Evolutionary conservation across 805 yeast genomes (phyloP).

Genomic region (Schizosaccharomyces pombe): DNA sequence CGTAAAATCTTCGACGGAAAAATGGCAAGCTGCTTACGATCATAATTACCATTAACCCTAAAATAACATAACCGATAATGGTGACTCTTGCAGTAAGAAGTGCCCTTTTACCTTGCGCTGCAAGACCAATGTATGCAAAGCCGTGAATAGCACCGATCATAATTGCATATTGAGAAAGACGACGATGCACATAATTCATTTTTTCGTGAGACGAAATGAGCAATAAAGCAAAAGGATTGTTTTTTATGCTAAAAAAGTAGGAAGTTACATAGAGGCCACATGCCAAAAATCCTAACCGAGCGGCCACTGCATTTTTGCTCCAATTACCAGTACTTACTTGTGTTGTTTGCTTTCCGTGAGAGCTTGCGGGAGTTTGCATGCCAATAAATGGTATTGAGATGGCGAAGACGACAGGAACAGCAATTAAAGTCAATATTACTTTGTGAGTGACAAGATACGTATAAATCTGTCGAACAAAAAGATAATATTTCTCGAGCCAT

Average conservation of each 20-base stretch:
- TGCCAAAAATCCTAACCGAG: not conserved
- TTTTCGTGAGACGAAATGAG: not conserved
- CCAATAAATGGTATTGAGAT: not conserved
- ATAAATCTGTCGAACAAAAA: not conserved
- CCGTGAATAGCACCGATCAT: not conserved
- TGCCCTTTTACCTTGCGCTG: not conserved
- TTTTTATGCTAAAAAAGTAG: not conserved
- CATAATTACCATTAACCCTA: not conserved
- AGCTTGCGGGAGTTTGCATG: not conserved
- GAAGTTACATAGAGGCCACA: not conserved
- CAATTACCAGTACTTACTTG: not conserved
- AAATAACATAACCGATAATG: not conserved
- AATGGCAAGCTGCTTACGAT: not conserved
- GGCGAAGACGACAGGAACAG: not conserved
- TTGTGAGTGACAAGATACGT: not conserved
- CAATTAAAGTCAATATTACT: not conserved
- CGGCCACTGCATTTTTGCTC: not conserved
- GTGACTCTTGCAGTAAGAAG: no score
- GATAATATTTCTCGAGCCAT: not conserved
- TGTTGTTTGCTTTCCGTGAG: no score
- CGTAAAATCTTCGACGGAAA: not conserved
- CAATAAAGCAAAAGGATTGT: not conserved
- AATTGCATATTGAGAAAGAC: not conserved
- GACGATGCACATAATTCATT: not conserved
- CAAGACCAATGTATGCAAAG: not conserved